Conservation (phyloP, 495 filamentous ascomycete species). For the Talaromyces stipitatus region DNA sequence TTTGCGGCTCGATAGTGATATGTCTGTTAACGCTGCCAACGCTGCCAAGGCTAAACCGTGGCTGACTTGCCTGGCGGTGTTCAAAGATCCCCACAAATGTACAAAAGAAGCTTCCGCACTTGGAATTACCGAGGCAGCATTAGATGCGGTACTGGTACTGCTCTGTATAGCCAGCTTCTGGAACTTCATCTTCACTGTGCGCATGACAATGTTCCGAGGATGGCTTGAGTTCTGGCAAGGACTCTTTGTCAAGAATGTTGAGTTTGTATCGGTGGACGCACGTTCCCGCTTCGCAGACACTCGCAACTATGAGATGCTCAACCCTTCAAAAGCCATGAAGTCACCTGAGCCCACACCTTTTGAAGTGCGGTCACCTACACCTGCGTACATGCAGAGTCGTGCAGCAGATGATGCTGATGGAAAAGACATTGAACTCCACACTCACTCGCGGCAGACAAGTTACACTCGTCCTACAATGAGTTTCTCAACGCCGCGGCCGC, state of each 20-base stretch:
- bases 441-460: background rate
- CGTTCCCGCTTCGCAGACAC: slow-evolving; percentile 53
- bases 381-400: slow-evolving; percentile 22
- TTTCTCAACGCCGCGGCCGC: slow-evolving; percentile 51
- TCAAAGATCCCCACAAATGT: slow-evolving; percentile 60
- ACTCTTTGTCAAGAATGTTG: slow-evolving; percentile 38
- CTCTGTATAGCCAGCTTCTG: slow-evolving; percentile 82
- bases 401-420: slow-evolving; percentile 36
- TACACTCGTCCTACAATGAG: slow-evolving; percentile 51
- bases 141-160: slow-evolving; percentile 74
- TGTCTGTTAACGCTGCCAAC: slow-evolving; percentile 47
- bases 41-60: slow-evolving; percentile 50
- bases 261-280: slow-evolving; percentile 87
- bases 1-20: slow-evolving; percentile 69
- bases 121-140: slow-evolving; percentile 61
- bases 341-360: slow-evolving; percentile 36
- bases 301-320: slow-evolving; percentile 79
- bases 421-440: slow-evolving; percentile 28
- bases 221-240: slow-evolving; percentile 63
- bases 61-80: slow-evolving; percentile 58
- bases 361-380: slow-evolving; percentile 35
- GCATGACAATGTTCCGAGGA: slow-evolving; percentile 72
- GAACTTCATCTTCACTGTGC: slow-evolving; percentile 71
- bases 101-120: slow-evolving; percentile 39
- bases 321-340: slow-evolving; percentile 23